Conservation (phyloP, 2,329 filamentous ascomycete species). For the Fusarium veterinarium region DNA sequence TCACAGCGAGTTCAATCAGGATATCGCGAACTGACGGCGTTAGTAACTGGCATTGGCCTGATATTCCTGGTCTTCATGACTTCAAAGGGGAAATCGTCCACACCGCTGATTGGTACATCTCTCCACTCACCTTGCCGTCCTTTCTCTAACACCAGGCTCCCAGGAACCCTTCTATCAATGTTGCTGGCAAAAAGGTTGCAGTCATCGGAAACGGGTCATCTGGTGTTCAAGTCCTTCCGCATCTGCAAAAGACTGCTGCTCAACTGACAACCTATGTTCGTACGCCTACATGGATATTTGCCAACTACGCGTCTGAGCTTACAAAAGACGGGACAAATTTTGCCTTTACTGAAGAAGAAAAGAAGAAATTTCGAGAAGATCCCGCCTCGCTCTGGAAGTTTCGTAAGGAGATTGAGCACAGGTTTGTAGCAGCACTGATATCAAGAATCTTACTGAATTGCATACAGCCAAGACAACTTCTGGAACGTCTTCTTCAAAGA, state of each 20-base stretch:
- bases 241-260: not conserved
- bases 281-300: not conserved
- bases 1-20: accelerated
- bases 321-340: not conserved
- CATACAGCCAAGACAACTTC: not conserved
- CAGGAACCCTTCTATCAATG: slow-evolving; percentile 50
- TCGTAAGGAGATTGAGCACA: not conserved
- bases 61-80: slow-evolving; percentile 59
- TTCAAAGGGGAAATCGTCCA: slow-evolving; percentile 65
- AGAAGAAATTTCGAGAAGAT: not conserved
- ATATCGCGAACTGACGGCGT: not conserved
- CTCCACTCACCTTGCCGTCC: accelerated
- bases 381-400: not conserved
- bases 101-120: slow-evolving; percentile 49
- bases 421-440: not conserved
- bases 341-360: not conserved
- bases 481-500: slow-evolving; percentile 4
- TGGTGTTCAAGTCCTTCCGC: slow-evolving; percentile 49
- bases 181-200: slow-evolving; percentile 56
- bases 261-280: not conserved
- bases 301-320: not conserved
- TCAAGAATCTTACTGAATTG: not conserved
- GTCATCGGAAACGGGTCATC: slow-evolving; percentile 64
- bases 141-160: accelerated
- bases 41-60: slow-evolving; percentile 53